Base-by-base conservation (phyloP, 2,329 filamentous ascomycete genomes). In the Periconia sp. region DNA sequence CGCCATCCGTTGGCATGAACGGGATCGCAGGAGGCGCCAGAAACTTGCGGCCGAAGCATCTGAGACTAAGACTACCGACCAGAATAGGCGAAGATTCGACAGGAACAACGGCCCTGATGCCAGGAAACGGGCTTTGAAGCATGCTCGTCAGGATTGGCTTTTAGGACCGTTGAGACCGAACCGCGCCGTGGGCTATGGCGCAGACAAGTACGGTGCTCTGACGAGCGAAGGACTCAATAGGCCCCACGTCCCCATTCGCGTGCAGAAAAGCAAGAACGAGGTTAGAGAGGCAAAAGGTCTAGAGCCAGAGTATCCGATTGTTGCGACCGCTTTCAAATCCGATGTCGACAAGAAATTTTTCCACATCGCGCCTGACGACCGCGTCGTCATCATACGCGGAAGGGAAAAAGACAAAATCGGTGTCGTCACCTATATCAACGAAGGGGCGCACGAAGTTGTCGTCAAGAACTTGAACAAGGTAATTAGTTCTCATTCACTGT, bases 351-450 rank as follows among this genome's bases (percentile, higher is more conserved):
- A 64, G 33, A 63, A 54, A 34, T 63, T 45, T 40, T 65, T 64
- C 23, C 63, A 63, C 12, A 67, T 78, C 19, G 60, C 66, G 54
- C 66, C 69, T 54, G 84, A 85, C 5, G 94, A 97, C 71, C 82
- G 94, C 46, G 91, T 96, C 22, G 88, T 92, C 39, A 74, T 97
- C 45, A 73, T 90, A 40, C 83, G 86, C 48, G 92, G 92, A 7
- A 80, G 79, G 24, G 88, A 94, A 61, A 87, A 85, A 74, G 91
- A 91, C 60, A 89, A 86, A 74, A 94, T 99, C 70, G 88, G 89
- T 36, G 74, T 75, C n/a, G 82, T 97, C 31, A 69, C 67, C 46
- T 68, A 74, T 1, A 74, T 95, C 32, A 73, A 68, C 10, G 38
- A 54, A 2, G 59, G 70, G 2, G 56, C 53, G 11, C 66, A 69